Percentiles rank a stretch among this genome's conserved stretches.
Conservation (phyloP, 2,329 filamentous ascomycete genomes). For the Ophiognomonia clavigignenti-juglandacearum region DNA sequence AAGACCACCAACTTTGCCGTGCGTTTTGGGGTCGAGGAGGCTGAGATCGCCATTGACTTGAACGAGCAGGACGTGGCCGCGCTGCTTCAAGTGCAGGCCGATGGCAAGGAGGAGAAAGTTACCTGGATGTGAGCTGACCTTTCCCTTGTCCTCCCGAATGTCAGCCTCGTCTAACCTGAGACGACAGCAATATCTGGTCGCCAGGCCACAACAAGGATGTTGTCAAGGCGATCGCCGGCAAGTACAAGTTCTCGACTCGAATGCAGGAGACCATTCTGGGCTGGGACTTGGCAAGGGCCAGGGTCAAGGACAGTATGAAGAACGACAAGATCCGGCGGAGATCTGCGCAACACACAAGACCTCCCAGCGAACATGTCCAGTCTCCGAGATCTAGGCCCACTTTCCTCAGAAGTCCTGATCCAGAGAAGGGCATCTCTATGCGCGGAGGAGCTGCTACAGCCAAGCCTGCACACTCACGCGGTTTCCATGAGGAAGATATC, state of each 20-base stretch:
- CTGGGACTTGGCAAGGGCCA: slow-evolving; percentile 26
- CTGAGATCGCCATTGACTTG: slow-evolving; percentile 53
- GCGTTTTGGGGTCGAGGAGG: slow-evolving; percentile 54
- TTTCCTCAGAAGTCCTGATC: background rate
- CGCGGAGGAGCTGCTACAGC: background rate
- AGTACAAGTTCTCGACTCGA: slow-evolving; percentile 65
- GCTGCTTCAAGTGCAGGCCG: slow-evolving; percentile 28
- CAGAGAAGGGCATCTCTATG: slow-evolving; percentile 4
- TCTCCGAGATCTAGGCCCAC: background rate
- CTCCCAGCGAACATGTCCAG: background rate
- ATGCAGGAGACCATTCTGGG: slow-evolving; percentile 56
- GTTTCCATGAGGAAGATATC: slow-evolving; percentile 21
- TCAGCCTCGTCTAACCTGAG: slow-evolving; percentile 11
- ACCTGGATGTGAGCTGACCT: slow-evolving; percentile 61
- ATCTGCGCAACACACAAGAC: background rate
- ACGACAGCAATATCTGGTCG: slow-evolving; percentile 61
- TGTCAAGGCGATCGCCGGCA: slow-evolving; percentile 49
- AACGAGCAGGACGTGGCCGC: slow-evolving; percentile 32
- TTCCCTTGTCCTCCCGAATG: background rate
- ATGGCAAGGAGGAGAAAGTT: slow-evolving; percentile 39
- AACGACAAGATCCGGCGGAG: background rate
- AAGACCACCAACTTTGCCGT: slow-evolving; percentile 56
- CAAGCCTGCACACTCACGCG: too few species aligned
- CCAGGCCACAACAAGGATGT: slow-evolving; percentile 54
- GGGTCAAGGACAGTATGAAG: slow-evolving; percentile 7